Evolutionary conservation across 2,329 filamentous ascomycete genomes (phyloP).

Genomic region (Venturia asperata): DNA sequence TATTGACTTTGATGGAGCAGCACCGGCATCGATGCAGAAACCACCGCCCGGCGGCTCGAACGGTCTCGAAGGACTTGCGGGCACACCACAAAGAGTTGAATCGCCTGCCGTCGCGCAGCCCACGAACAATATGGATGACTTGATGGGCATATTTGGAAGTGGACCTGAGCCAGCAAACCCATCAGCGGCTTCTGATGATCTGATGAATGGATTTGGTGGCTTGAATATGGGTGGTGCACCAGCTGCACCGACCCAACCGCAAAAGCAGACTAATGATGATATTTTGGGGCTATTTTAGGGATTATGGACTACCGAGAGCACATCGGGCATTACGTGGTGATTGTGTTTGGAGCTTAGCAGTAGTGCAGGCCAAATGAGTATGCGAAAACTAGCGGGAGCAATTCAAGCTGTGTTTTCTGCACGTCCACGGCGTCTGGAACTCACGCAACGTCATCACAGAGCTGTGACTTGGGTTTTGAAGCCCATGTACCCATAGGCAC

Average conservation of each 20-base stretch:
- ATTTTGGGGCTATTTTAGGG: conserved; percentile 48
- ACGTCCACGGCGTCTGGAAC: too few species aligned
- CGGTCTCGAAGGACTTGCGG: conserved; percentile 49
- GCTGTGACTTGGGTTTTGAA: too few species aligned
- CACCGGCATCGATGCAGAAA: conserved; percentile 75
- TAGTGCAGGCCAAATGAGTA: too few species aligned
- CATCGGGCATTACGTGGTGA: neutral
- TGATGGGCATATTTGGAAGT: conserved; percentile 63
- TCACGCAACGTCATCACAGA: too few species aligned
- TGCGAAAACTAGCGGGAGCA: neutral
- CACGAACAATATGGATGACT: conserved; percentile 66
- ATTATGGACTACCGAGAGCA: neutral
- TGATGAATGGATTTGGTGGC: conserved; percentile 78
- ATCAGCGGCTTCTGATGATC: conserved; percentile 41
- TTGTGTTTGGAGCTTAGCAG: neutral
- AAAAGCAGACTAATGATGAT: conserved; percentile 52
- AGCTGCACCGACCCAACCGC: conserved; percentile 58
- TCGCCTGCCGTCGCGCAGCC: conserved; percentile 47
- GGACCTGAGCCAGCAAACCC: conserved; percentile 30
- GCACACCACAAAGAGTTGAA: conserved; percentile 61
- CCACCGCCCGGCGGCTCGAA: conserved; percentile 46
- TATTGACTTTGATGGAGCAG: conserved; percentile 90
- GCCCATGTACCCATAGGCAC: too few species aligned
- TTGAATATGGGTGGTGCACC: conserved; percentile 61
- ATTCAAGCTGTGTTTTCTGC: too few species aligned